Evolutionary conservation across 1,139 yeast species (phyloP).

Genomic region (Lodderomyces beijingensis): DNA sequence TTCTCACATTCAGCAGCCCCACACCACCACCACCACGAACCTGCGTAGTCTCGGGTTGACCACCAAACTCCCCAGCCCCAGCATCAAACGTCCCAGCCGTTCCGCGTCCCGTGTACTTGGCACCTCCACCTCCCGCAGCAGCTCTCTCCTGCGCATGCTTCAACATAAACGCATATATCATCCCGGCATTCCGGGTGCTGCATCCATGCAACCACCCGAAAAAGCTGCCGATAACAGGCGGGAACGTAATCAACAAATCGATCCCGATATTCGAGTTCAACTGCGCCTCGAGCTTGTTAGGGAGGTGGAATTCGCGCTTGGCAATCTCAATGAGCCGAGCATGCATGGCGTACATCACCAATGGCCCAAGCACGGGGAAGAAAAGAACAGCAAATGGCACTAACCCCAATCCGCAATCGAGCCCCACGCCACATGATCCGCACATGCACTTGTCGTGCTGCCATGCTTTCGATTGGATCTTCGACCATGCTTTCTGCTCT

Average conservation of each 20-base stretch:
- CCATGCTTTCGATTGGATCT: slow-evolving; percentile 78
- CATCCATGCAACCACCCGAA: slow-evolving; percentile 80
- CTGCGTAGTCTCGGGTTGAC: no score
- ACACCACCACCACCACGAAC: slow-evolving; percentile 4
- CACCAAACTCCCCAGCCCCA: slow-evolving; percentile 8
- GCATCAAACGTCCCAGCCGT: slow-evolving; percentile 9
- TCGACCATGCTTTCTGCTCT: slow-evolving; percentile 68
- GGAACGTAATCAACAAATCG: slow-evolving; percentile 68
- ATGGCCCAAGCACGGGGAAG: slow-evolving; percentile 75
- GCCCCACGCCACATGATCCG: slow-evolving; percentile 66
- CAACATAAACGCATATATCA: slow-evolving; percentile 53
- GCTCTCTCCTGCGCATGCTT: slow-evolving; percentile 32
- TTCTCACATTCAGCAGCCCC: slow-evolving; percentile 1
- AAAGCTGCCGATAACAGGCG: slow-evolving; percentile 75
- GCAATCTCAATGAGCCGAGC: slow-evolving; percentile 60
- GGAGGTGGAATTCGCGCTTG: slow-evolving; percentile 51
- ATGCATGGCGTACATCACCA: slow-evolving; percentile 74
- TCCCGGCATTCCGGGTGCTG: slow-evolving; percentile 84
- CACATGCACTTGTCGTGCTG: slow-evolving; percentile 73
- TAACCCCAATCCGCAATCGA: slow-evolving; percentile 75
- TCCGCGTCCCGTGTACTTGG: slow-evolving; percentile 20
- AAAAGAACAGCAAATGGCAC: slow-evolving; percentile 65
- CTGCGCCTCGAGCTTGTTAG: slow-evolving; percentile 55
- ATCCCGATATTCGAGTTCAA: slow-evolving; percentile 70
- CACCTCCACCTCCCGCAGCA: slow-evolving; percentile 17